These are phyloP conservation scores for Kokia cookei DNA, from an alignment of 441 rosid species.

Conservation along the genomic window DNA sequence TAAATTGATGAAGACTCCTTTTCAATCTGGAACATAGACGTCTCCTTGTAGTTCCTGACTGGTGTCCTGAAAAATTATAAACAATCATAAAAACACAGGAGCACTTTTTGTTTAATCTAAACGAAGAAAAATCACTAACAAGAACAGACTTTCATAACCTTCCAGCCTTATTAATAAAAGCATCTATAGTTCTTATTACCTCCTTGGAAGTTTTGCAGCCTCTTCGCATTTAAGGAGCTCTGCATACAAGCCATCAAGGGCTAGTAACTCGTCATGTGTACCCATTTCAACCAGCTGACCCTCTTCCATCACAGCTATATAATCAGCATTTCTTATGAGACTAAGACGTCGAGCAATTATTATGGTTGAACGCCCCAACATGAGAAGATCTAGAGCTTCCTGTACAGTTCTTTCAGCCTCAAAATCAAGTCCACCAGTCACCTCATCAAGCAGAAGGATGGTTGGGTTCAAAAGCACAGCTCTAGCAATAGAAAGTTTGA, in stretches of 20 bases:
- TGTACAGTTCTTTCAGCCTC: conserved; percentile 96
- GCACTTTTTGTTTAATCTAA: background rate
- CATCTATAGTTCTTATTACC: conserved; percentile 40
- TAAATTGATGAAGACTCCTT: conserved; percentile 83
- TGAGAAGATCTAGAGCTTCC: conserved; percentile 87
- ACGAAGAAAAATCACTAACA: background rate
- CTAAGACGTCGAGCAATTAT: conserved; percentile 93
- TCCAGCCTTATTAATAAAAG: background rate
- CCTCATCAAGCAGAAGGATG: conserved; percentile 96
- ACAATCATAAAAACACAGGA: background rate
- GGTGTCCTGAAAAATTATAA: conserved; percentile 70
- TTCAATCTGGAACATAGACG: conserved; percentile 68
- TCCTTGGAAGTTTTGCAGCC: conserved; percentile 95
- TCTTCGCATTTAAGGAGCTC: conserved; percentile 98
- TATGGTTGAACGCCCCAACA: conserved; percentile 97
- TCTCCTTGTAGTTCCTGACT: conserved; percentile 58
- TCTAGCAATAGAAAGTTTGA: conserved; percentile 93
- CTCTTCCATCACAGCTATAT: conserved; percentile 99
- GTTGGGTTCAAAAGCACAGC: conserved; percentile 92
- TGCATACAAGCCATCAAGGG: conserved; percentile 77
- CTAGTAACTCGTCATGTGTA: conserved; percentile 86
- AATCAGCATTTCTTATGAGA: conserved; percentile 94
- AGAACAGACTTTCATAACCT: background rate
- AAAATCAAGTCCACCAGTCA: conserved; percentile 94
- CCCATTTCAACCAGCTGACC: conserved; percentile 99